These are phyloP conservation scores for Phytophthora pseudosyringae DNA, from an alignment of 352 stramenopile species.

Conservation along the genomic window DNA sequence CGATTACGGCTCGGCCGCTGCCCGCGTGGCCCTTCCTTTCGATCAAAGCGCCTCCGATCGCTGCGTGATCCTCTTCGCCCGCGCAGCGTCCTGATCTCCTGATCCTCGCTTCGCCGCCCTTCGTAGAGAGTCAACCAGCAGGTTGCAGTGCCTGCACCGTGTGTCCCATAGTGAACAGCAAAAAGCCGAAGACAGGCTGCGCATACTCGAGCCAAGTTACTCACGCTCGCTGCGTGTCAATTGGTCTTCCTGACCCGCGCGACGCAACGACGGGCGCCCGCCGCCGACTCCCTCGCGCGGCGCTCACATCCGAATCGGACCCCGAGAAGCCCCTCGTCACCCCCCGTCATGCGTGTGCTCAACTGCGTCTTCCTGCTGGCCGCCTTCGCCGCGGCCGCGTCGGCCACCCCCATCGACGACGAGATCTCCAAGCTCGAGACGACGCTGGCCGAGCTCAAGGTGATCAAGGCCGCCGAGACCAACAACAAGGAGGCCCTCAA, in stretches of 20 bases:
- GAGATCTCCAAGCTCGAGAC: slow-evolving; percentile 34
- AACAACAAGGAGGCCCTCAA: slow-evolving; percentile 29
- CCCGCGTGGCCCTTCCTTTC: no score
- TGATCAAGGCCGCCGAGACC: slow-evolving; percentile 24
- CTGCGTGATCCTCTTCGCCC: no score
- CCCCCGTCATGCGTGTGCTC: slow-evolving; percentile 29
- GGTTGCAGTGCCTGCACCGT: no score
- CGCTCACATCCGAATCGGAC: slow-evolving; percentile 21
- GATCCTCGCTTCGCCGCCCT: no score
- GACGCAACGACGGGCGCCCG: slow-evolving; percentile 28
- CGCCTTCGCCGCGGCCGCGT: slow-evolving; percentile 22
- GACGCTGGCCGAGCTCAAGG: slow-evolving; percentile 32
- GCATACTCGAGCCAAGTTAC: slow-evolving; percentile 18
- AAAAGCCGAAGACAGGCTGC: slow-evolving; percentile 10
- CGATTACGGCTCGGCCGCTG: no score
- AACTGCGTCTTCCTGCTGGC: slow-evolving; percentile 26
- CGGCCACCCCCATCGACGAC: slow-evolving; percentile 27
- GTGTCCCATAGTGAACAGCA: slow-evolving; percentile 18
- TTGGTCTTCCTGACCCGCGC: slow-evolving; percentile 15
- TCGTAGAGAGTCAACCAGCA: no score
- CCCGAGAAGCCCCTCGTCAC: not conserved
- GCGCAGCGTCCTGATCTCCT: no score
- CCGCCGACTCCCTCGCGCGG: slow-evolving; percentile 10
- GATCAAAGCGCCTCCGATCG: no score
- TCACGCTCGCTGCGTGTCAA: slow-evolving; percentile 11